These are phyloP conservation scores for Plasmodium reichenowi DNA, from an alignment of 169 alveolate genomes.

Conservation along the genomic window DNA sequence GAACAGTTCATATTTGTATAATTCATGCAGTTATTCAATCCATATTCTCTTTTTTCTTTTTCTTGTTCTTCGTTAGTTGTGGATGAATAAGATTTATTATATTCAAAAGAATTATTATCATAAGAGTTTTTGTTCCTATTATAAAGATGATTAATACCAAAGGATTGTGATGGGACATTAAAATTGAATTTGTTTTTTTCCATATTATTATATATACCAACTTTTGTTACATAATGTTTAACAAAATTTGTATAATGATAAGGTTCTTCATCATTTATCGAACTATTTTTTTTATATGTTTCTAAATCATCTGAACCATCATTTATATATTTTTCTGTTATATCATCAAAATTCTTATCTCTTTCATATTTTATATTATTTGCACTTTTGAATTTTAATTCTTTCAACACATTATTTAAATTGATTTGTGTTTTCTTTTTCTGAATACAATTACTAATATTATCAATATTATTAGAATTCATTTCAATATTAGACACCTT, in stretches of 20 bases:
- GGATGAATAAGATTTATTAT: conserved; percentile 22
- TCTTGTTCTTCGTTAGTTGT: neutral
- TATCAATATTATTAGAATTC: conserved; percentile 5
- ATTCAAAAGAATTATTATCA: neutral
- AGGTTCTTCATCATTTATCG: neutral
- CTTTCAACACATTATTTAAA: conserved; percentile 17
- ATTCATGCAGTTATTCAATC: neutral
- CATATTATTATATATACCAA: neutral
- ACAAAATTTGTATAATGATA: conserved; percentile 11
- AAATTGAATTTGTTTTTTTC: neutral
- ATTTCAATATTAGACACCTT: neutral
- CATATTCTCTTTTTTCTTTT: neutral
- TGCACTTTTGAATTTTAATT: conserved; percentile 27
- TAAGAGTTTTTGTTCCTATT: conserved; percentile 8
- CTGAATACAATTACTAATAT: conserved; percentile 20
- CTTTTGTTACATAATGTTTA: conserved; percentile 40
- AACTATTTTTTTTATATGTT: neutral
- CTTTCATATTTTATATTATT: conserved; percentile 4
- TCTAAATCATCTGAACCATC: conserved; percentile 1
- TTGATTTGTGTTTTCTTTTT: conserved; percentile 20
- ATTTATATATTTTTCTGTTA: conserved; percentile 1
- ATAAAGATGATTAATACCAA: conserved; percentile 9
- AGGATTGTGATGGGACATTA: conserved; percentile 14
- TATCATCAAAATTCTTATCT: neutral
- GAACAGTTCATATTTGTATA: neutral